Evolutionary conservation across 306 rosid genomes (phyloP).

Genomic region (cucumber (Cucumis sativus)): DNA sequence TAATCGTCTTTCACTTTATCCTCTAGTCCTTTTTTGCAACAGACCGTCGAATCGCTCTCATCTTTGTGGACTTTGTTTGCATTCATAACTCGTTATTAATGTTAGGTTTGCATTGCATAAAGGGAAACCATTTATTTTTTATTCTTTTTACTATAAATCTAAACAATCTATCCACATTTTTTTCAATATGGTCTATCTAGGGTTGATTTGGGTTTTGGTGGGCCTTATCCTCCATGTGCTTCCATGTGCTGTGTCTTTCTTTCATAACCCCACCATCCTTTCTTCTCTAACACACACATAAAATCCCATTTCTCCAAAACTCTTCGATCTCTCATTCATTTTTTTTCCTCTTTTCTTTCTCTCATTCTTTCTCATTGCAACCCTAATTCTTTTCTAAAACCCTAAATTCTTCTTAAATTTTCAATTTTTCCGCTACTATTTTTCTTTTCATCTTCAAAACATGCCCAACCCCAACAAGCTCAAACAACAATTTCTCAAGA

Average conservation of each 20-base stretch:
- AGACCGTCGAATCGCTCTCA: not conserved
- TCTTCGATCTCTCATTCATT: constrained; percentile 7
- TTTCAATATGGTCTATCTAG: not conserved
- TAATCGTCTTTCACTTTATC: not conserved
- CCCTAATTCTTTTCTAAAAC: not conserved
- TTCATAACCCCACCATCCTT: constrained; percentile 41
- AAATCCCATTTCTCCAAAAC: constrained; percentile 36
- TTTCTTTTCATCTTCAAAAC: not conserved
- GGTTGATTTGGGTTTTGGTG: constrained; percentile 34
- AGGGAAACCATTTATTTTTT: constrained; percentile 3
- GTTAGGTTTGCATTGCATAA: constrained; percentile 55
- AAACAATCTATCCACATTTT: not conserved
- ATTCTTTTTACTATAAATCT: constrained; percentile 20
- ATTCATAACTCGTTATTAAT: constrained; percentile 40
- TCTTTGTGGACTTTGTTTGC: constrained; percentile 19
- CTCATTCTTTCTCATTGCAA: constrained; percentile 12
- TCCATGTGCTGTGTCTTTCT: constrained; percentile 91
- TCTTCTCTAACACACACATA: constrained; percentile 38
- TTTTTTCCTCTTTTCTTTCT: not conserved
- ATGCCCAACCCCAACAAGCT: constrained; percentile 38
- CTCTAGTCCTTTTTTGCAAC: not conserved
- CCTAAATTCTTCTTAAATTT: not conserved
- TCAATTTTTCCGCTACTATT: not conserved
- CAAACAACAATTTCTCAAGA: constrained; percentile 44
- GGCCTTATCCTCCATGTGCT: constrained; percentile 73